Evolutionary conservation across 2,329 filamentous ascomycete species (phyloP), one percentile per base, ranked within the genome.

Genomic region (Chaetomium globosum): DNA sequence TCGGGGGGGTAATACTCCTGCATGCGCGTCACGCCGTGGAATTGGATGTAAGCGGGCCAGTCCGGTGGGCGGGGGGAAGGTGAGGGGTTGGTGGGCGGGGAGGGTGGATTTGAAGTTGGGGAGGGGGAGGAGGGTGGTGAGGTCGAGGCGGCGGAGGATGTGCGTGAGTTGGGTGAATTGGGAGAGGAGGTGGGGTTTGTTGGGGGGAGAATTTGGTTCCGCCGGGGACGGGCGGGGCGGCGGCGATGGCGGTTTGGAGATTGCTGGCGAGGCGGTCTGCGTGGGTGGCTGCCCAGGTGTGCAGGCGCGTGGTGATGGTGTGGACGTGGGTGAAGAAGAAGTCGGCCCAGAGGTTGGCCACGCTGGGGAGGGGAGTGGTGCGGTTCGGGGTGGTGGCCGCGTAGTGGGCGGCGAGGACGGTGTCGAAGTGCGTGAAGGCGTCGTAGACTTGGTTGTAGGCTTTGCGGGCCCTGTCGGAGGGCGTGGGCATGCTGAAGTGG

Each of bases 311-410:
- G 19, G 46, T 58, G 54, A 68, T 59, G 54, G 59, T 60, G 3
- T 31, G n/a, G 19, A 64, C 39, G 48, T 59, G 64, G 54, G 48
- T 46, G 48, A 66, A 64, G 58, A 64, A 68, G 63, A 59, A 68
- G 26, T 68, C 66, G 30, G 60, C 30, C 64, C 66, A 68, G 21
- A 68, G 63, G 26, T 68, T 46, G 21, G 60, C 58, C 12, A 52
- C 21, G 13, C 54, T 36, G 39, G 53, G 19, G 30, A 39, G 31
- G 12, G 53, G 54, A 6, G 53, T 8, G 31, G 52, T 31, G 21
- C 36, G 55, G n/a, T n/a, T n/a, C 6, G 52, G 26, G 8, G 30
- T 48, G 43, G 4, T 48, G 43, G n/a, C 9, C n/a, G 43, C 16
- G 43, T 48, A 48, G n/a, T 48, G 21, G 43, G 43, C 43, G 19